These are phyloP conservation scores for Pisolithus thermaeus DNA, from an alignment of 1,284 basidiomycete genomes.

Conservation along the genomic window DNA sequence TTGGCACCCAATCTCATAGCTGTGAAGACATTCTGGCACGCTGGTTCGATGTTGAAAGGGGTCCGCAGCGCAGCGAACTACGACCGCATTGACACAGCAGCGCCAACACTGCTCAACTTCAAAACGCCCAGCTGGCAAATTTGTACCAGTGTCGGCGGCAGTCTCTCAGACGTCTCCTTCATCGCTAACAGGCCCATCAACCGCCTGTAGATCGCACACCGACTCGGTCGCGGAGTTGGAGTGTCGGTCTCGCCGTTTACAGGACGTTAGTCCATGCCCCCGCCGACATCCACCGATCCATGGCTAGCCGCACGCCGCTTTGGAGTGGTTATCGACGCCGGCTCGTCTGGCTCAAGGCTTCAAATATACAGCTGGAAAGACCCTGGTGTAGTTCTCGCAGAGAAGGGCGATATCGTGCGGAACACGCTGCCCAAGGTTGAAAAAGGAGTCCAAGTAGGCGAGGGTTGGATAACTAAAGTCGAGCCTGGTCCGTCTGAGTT, in stretches of 20 bases:
- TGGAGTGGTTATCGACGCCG: slow-evolving; percentile 96
- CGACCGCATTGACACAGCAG: too few species aligned
- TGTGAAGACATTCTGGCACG: too few species aligned
- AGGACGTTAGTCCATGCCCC: slow-evolving; percentile 51
- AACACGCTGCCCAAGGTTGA: slow-evolving; percentile 77
- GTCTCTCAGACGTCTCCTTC: background rate
- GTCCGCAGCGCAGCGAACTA: too few species aligned
- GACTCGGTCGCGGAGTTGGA: background rate
- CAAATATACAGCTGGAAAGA: slow-evolving; percentile 98
- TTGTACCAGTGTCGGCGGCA: background rate
- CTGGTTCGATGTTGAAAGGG: too few species aligned
- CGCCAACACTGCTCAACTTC: background rate
- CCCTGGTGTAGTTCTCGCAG: slow-evolving; percentile 49
- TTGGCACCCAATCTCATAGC: too few species aligned
- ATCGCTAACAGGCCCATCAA: background rate
- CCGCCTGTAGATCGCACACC: background rate
- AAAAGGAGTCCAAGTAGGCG: slow-evolving; percentile 79
- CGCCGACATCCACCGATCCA: slow-evolving; percentile 58
- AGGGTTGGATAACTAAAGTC: slow-evolving; percentile 87
- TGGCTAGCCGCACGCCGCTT: slow-evolving; percentile 82
- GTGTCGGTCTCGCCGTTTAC: background rate
- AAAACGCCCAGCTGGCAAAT: background rate
- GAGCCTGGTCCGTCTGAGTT: slow-evolving; percentile 74
- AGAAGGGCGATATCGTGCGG: slow-evolving; percentile 41
- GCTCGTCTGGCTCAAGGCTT: slow-evolving; percentile 92